Evolutionary conservation across 495 filamentous ascomycete species (phyloP).

Genomic region (Aspergillus funiculosus): DNA sequence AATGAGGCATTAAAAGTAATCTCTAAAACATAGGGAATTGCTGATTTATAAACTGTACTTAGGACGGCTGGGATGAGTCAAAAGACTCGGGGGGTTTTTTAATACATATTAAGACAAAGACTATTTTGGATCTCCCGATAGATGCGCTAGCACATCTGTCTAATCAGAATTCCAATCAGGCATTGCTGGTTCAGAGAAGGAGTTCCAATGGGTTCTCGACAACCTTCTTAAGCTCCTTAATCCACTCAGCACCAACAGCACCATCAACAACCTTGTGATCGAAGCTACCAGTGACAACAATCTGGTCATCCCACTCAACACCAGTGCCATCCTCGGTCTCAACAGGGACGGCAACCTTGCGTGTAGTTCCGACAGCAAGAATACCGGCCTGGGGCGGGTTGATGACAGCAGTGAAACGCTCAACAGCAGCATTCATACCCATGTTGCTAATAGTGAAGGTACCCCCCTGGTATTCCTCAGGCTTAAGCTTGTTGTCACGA

Average conservation of each 20-base stretch:
- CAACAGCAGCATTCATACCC: constrained; percentile 97
- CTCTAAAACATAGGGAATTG: constrained; percentile 26
- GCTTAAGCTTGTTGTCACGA: constrained; percentile 95
- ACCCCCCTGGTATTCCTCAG: constrained; percentile 98
- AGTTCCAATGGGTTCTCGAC: constrained; percentile 95
- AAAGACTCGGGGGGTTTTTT: constrained; percentile 33
- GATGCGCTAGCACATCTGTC: constrained; percentile 16
- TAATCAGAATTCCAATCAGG: constrained; percentile 5
- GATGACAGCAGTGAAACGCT: constrained; percentile 98
- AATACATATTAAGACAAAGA: constrained; percentile 42
- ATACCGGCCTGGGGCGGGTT: constrained; percentile 98
- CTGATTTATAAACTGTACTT: constrained; percentile 35
- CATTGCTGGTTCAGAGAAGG: constrained; percentile 56
- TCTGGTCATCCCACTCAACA: constrained; percentile 96
- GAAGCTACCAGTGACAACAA: constrained; percentile 87
- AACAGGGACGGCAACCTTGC: constrained; percentile 87
- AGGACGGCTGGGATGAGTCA: constrained; percentile 24
- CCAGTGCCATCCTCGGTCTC: constrained; percentile 76
- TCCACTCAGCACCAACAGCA: constrained; percentile 95
- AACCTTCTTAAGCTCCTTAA: constrained; percentile 93
- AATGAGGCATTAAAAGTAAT: no score
- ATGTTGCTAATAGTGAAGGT: constrained; percentile 99
- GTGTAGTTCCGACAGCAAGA: constrained; percentile 86
- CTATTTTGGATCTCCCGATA: constrained; percentile 14
- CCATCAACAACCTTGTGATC: constrained; percentile 95